A percentile compares a stretch with the other conserved stretches of the same genome.
Conservation (phyloP, 2,329 filamentous ascomycete species). For the Xylariaceae sp. region DNA sequence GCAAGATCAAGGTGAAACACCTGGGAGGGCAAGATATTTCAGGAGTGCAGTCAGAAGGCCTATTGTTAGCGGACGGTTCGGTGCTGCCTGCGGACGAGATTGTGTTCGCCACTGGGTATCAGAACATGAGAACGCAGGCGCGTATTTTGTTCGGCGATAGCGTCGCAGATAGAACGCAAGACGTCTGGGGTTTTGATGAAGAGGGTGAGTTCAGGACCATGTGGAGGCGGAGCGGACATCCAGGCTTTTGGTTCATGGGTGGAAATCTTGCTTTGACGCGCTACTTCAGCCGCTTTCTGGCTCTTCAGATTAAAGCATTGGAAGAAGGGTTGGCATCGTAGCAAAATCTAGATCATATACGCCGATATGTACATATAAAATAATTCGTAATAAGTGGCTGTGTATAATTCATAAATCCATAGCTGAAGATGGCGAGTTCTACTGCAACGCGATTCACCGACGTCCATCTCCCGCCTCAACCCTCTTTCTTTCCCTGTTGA, state of each 20-base stretch:
- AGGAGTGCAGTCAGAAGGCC: slow-evolving; percentile 37
- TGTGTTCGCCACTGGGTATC: slow-evolving; percentile 52
- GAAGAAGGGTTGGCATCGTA: slow-evolving; percentile 22
- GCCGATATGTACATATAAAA: too few species aligned
- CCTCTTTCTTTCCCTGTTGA: too few species aligned
- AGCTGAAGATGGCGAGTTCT: too few species aligned
- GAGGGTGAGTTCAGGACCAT: slow-evolving; percentile 53
- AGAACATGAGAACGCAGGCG: slow-evolving; percentile 63
- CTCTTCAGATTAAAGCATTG: slow-evolving; percentile 47
- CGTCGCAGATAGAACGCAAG: slow-evolving; percentile 33
- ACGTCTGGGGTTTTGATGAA: slow-evolving; percentile 59
- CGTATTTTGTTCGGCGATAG: slow-evolving; percentile 56
- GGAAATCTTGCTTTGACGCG: slow-evolving; percentile 61
- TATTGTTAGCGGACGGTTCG: slow-evolving; percentile 44
- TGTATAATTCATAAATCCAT: too few species aligned
- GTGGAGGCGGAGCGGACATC: slow-evolving; percentile 58
- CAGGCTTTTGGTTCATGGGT: slow-evolving; percentile 62
- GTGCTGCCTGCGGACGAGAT: slow-evolving; percentile 51
- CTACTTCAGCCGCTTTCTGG: slow-evolving; percentile 52
- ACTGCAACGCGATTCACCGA: too few species aligned
- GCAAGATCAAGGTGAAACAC: slow-evolving; percentile 52
- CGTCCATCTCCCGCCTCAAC: too few species aligned
- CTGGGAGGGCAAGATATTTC: slow-evolving; percentile 41
- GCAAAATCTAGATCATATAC: too few species aligned
- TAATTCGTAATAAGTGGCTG: too few species aligned